Base-by-base conservation (phyloP, 495 filamentous ascomycete species). In the Penicillium bialowiezense region DNA sequence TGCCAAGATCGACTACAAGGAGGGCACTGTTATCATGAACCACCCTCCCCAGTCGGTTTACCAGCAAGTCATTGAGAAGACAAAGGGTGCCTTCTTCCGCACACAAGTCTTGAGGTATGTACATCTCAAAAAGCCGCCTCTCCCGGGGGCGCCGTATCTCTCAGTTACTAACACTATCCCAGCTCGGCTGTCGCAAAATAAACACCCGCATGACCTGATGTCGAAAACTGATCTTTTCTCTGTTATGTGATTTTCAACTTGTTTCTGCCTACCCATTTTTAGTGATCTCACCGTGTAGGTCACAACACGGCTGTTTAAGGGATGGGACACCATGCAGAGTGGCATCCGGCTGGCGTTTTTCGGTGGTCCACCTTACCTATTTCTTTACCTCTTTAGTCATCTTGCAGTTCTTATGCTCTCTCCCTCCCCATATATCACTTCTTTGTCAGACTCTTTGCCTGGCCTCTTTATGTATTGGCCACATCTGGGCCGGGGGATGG, bases 1-100 rank as follows among this genome's bases (percentile, higher is more conserved):
- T 60, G 93, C 95, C 52, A 98, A 98, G 82, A 95, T 98, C 56
- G 93, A 98, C 69, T 97, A 96, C 73, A 88, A 97, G 76, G 90
- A 91, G 73, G 93, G 93, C 57, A 98, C 93, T 33, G 93, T 98
- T 21, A 84, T 98, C 50, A 98, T 98, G 93, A 98, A 98, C 75
- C 93, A 98, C 74, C 93, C 93, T 36, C 91, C 93, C 15, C 90
- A 91, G 74, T 95, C 88, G 21, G 92, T 98, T 44, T 97, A 97
- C 75, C 93, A 98, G 75, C 93, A 98, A 70, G 93, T 97, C 55
- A 97, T 97, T 62, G 91, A 97, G 78, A 79, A 86, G 71, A 97
- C 91, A 29, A 93, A 93, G 81, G 91, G 91, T 57, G 90, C 88
- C 42, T 93, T 95, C 78, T 93, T 95, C 78, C 76, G 90, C 62